Conservation (phyloP, 23 red algal species). For the Gracilaria domingensis region DNA sequence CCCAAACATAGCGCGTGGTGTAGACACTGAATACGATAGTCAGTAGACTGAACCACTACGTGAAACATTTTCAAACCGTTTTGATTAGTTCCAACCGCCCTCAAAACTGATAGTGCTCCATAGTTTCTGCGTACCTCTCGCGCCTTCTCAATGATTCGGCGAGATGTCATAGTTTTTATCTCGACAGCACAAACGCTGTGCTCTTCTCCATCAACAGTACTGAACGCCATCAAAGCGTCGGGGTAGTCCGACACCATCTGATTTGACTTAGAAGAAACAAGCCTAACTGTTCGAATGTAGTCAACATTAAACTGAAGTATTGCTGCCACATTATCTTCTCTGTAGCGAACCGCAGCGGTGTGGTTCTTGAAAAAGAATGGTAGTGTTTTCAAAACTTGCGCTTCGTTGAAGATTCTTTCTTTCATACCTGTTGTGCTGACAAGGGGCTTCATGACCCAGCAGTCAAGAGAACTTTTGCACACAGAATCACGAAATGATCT, state of each 20-base stretch:
- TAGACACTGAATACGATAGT: conserved; percentile 31
- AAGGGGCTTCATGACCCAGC: neutral
- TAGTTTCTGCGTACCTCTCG: neutral
- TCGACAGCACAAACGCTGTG: neutral
- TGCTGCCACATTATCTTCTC: too few species aligned
- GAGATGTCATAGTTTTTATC: conserved; percentile 35
- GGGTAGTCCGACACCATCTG: conserved; percentile 14
- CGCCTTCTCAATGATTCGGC: neutral
- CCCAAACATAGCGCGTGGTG: neutral
- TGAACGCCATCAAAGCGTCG: neutral
- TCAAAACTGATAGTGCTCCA: neutral
- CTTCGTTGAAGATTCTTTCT: neutral
- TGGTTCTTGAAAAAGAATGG: neutral
- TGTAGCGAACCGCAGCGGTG: neutral
- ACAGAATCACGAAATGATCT: neutral
- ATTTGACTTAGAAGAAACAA: neutral
- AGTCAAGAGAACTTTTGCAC: neutral
- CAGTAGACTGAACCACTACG: neutral
- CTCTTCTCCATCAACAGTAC: neutral
- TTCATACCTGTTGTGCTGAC: neutral
- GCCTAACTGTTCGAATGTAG: conserved; percentile 10
- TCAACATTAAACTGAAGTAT: neutral
- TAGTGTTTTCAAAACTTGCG: neutral
- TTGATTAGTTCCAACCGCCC: neutral
- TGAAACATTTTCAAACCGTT: neutral